These are phyloP conservation scores for Dryas octopetala DNA, from an alignment of 306 rosid species.

Conservation along the genomic window DNA sequence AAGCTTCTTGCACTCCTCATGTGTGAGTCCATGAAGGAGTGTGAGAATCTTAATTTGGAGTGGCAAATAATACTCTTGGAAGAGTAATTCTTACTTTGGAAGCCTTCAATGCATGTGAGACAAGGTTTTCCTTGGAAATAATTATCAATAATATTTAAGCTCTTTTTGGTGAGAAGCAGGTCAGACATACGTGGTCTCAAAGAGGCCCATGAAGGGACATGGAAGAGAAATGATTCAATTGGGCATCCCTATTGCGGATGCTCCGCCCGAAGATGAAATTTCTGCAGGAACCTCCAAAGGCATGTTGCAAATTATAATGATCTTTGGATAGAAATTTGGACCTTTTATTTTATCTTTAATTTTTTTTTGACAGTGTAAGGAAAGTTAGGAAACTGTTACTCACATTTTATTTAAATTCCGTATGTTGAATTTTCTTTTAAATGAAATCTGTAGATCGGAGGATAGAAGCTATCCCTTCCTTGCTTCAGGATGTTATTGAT, in stretches of 20 bases:
- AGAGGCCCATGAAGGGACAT: slow-evolving; percentile 78
- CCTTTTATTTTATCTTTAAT: neutral
- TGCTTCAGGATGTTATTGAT: slow-evolving; percentile 71
- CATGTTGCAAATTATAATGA: slow-evolving; percentile 28
- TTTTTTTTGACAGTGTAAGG: neutral
- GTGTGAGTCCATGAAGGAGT: too few species aligned
- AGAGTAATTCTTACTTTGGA: neutral
- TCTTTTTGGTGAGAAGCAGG: slow-evolving; percentile 44
- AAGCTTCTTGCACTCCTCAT: too few species aligned
- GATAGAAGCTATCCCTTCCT: slow-evolving; percentile 73
- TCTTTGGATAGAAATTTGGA: slow-evolving; percentile 20
- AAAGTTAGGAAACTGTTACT: neutral
- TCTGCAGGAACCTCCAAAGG: slow-evolving; percentile 61
- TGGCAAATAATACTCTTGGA: too few species aligned
- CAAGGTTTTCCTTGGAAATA: neutral
- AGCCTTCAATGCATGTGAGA: neutral
- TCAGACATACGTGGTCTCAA: slow-evolving; percentile 53
- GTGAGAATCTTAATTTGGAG: too few species aligned
- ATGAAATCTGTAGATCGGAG: slow-evolving; percentile 65
- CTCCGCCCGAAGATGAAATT: slow-evolving; percentile 59
- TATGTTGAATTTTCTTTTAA: slow-evolving; percentile 8
- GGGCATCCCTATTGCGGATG: slow-evolving; percentile 69
- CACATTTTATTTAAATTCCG: neutral
- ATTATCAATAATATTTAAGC: neutral
- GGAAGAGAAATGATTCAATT: slow-evolving; percentile 86